Percentiles rank a stretch among this genome's conserved stretches.
Evolutionary conservation across 805 yeast genomes (phyloP).

Genomic region (Metschnikowia lochheadii): DNA sequence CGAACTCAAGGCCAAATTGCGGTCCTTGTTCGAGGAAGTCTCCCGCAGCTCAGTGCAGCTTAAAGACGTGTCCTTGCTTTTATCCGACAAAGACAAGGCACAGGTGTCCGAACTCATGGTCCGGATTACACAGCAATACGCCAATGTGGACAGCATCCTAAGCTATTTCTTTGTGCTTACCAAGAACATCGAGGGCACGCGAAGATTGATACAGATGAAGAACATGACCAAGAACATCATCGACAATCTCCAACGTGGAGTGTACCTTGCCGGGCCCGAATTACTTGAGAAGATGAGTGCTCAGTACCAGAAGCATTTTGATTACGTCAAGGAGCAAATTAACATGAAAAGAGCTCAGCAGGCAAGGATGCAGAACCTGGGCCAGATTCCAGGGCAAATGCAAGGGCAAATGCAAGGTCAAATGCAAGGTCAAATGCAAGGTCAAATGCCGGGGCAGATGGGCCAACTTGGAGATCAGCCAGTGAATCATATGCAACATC

Average conservation of each 20-base stretch:
- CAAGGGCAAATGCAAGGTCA: not conserved
- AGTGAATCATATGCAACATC: not conserved
- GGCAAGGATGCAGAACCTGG: slow-evolving; percentile 15
- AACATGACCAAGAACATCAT: slow-evolving; percentile 72
- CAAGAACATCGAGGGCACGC: slow-evolving; percentile 70
- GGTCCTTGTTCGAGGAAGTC: slow-evolving; percentile 65
- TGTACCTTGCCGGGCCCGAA: slow-evolving; percentile 68
- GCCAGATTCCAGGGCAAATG: slow-evolving; percentile 7
- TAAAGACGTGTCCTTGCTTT: slow-evolving; percentile 58
- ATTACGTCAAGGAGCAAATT: slow-evolving; percentile 65
- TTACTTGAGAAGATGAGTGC: slow-evolving; percentile 63
- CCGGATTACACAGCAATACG: slow-evolving; percentile 54
- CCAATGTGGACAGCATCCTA: slow-evolving; percentile 68
- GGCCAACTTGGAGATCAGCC: not conserved
- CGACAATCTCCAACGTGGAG: slow-evolving; percentile 62
- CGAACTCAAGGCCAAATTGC: slow-evolving; percentile 59
- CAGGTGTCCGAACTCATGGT: slow-evolving; percentile 52
- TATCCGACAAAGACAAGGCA: slow-evolving; percentile 62
- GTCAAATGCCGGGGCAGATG: not conserved
- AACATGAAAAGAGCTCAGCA: slow-evolving; percentile 35
- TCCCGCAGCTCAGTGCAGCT: slow-evolving; percentile 61
- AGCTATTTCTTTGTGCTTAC: slow-evolving; percentile 77
- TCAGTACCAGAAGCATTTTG: slow-evolving; percentile 72
- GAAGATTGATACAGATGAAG: slow-evolving; percentile 72
- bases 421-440: not conserved